These are phyloP conservation scores for Populus hybrid DNA, from an alignment of 441 rosid genomes.

Conservation along the genomic window DNA sequence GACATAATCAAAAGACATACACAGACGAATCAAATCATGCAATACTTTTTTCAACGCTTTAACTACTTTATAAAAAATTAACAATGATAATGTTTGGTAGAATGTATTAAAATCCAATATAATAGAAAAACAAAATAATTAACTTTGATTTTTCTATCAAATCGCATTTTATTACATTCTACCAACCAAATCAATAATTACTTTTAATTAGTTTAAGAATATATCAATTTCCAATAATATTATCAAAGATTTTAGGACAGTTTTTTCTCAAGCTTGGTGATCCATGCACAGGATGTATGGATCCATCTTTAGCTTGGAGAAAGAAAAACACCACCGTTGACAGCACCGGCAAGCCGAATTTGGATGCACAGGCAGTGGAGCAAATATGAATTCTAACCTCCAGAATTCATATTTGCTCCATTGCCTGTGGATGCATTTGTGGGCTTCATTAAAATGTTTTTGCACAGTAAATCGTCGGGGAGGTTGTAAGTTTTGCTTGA, in stretches of 20 bases:
- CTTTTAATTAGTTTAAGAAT: no score
- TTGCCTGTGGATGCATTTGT: conserved; percentile 26
- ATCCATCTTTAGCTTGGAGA: not conserved
- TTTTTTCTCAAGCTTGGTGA: not conserved
- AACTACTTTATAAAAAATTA: no score
- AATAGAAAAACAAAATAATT: not conserved
- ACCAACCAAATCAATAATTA: not conserved
- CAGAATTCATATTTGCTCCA: conserved; percentile 35
- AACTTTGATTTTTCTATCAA: not conserved
- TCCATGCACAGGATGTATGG: not conserved
- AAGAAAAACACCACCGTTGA: not conserved
- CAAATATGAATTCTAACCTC: conserved; percentile 33
- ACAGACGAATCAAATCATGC: no score
- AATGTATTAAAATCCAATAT: not conserved
- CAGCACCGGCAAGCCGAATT: conserved; percentile 8
- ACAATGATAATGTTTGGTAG: not conserved
- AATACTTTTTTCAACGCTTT: no score
- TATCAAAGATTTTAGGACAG: not conserved
- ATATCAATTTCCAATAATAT: not conserved
- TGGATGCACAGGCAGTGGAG: conserved; percentile 46
- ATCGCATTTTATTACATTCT: not conserved
- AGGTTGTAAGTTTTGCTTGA: no score
- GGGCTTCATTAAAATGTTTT: not conserved
- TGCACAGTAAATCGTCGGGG: no score
- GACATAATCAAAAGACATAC: no score